Base-by-base conservation (phyloP, 768 basidiomycete species). In the Tricholoma saponaceum region DNA sequence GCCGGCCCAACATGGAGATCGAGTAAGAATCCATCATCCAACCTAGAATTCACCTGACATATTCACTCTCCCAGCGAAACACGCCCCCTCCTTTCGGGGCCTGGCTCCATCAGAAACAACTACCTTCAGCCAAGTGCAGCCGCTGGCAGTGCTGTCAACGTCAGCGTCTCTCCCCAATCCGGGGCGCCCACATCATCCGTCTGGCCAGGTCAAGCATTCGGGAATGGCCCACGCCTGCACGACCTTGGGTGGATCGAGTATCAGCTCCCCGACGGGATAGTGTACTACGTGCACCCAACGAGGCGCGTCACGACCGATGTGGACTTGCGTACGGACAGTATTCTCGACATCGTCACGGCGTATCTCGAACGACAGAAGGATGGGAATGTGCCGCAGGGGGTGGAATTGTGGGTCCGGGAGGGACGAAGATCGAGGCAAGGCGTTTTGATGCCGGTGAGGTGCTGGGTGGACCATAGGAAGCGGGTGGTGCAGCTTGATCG, bases 211-310 rank as follows among this genome's bases (percentile, higher is more conserved):
- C 69, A 62, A 44, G 57, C 66, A 46, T 50, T 65, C 30, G 60
- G 70, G 57, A 57, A 54, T 22, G 55, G 61, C 13, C 74, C 72
- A 16, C 70, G 72, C 3, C 72, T 82, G 4, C 77, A 77, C 61
- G 76, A 80, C 12, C 79, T 85, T 18, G 91, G 91, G 3, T 92
- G 90, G 90, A 75, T 82, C 50, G 88, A 87, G 64, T 83, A 89
- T 66, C 75, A 80, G 20, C 81, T 93, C n/a, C 90, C 91, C 0
- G 88, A 91, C 62, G 83, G 82, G 9, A 72, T 80, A 4, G 73
- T 81, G 33, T 93, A 93, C 71, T 93, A 85, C 64, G 79, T 82
- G 44, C 87, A 90, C 65, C 80, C 82, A 3, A 81, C 78, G 12
- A 70, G 79, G 35, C 82, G 79, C 43, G 75, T 85, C 53, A 83